Conservation (phyloP, 2,329 filamentous ascomycete genomes). For the Fusarium begoniae region DNA sequence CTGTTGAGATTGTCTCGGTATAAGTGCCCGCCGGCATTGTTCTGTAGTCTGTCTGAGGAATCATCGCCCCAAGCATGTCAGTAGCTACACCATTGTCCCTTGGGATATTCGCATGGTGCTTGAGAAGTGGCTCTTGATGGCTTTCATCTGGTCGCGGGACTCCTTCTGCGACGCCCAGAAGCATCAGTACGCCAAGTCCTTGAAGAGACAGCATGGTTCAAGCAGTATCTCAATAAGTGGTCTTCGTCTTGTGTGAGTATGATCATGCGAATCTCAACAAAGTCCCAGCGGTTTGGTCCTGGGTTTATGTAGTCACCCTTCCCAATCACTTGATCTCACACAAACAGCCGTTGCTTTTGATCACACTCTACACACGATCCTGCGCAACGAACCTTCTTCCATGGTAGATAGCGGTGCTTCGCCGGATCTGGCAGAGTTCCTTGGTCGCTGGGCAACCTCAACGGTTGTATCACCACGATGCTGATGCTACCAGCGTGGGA, state of each 20-base stretch:
- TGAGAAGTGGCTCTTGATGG: not conserved
- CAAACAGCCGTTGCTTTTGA: not conserved
- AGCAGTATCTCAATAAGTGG: not conserved
- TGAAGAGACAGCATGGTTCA: not conserved
- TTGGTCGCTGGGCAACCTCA: slow-evolving; percentile 17
- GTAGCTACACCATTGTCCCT: not conserved
- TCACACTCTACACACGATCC: not conserved
- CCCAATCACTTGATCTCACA: not conserved
- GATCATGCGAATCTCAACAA: not conserved
- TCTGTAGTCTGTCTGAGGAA: slow-evolving; percentile 31
- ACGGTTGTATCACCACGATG: slow-evolving; percentile 4
- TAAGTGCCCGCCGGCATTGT: slow-evolving; percentile 42
- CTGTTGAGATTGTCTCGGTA: slow-evolving; percentile 28
- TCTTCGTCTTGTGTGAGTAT: not conserved
- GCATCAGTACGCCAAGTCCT: not conserved
- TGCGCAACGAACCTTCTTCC: not conserved
- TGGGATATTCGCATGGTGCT: not conserved
- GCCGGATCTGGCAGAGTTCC: not conserved
- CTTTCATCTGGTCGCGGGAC: not conserved
- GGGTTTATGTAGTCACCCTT: slow-evolving; percentile 30
- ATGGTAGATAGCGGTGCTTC: not conserved
- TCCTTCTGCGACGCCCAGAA: not conserved
- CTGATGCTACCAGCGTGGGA: not conserved
- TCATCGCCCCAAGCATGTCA: not conserved
- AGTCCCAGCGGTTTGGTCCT: slow-evolving; percentile 3